Evolutionary conservation across 2,329 filamentous ascomycete species (phyloP).

Genomic region (Penicillium sp.): DNA sequence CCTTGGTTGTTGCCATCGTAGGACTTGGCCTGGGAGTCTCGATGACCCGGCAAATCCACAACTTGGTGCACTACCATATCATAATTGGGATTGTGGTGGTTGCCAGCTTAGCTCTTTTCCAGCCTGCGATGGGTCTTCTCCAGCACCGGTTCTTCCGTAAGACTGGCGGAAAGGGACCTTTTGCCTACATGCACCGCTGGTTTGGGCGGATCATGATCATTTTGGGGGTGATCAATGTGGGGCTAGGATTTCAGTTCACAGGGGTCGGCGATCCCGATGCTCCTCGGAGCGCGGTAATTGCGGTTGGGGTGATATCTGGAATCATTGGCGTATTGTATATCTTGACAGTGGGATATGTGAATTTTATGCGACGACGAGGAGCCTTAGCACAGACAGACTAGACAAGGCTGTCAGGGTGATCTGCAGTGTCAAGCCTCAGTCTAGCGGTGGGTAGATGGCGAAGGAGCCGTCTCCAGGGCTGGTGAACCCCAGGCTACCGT

Average conservation of each 20-base stretch:
- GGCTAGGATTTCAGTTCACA: conserved; percentile 53
- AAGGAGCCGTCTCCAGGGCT: too few species aligned
- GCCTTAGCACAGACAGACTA: neutral
- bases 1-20: conserved; percentile 49
- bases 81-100: conserved; percentile 58
- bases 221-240: conserved; percentile 59
- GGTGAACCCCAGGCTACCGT: too few species aligned
- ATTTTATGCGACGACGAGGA: neutral
- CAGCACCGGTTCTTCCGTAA: conserved; percentile 55
- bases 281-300: conserved; percentile 41
- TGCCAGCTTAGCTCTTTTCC: conserved; percentile 55
- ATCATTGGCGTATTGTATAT: conserved; percentile 49
- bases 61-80: conserved; percentile 47
- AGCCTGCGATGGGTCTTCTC: conserved; percentile 52
- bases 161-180: conserved; percentile 45
- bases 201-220: conserved; percentile 52
- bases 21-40: conserved; percentile 55
- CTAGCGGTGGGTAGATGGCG: too few species aligned
- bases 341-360: conserved; percentile 8
- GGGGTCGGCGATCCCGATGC: conserved; percentile 38
- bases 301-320: conserved; percentile 52
- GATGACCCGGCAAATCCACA: conserved; percentile 42
- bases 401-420: neutral
- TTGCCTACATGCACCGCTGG: conserved; percentile 57
- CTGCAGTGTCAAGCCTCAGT: neutral